Percentiles rank a stretch among this genome's conserved stretches.
Conservation (phyloP, 169 alveolate genomes). For the Cryptosporidium andersoni region DNA sequence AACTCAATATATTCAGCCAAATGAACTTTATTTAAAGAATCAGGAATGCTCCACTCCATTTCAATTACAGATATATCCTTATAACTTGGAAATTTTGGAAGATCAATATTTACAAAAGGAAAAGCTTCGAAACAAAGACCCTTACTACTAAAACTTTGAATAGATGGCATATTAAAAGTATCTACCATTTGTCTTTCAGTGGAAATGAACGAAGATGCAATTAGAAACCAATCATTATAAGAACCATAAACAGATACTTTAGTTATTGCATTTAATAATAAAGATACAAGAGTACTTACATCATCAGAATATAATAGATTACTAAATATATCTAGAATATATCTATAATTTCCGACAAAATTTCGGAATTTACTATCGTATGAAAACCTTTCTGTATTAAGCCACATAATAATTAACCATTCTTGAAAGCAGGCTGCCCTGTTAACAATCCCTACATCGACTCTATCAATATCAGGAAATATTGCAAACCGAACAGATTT, state of each 20-base stretch:
- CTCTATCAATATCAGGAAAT: neutral
- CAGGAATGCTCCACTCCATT: neutral
- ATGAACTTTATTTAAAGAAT: neutral
- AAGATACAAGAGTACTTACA: neutral
- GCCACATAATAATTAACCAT: conserved; percentile 41
- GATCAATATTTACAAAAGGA: neutral
- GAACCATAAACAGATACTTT: too few species aligned
- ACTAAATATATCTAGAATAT: neutral
- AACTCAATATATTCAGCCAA: conserved; percentile 6
- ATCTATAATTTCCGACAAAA: neutral
- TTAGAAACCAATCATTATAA: too few species aligned
- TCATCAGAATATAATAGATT: neutral
- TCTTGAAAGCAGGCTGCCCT: conserved; percentile 40
- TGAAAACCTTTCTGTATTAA: neutral
- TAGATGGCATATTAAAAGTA: neutral
- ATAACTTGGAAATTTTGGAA: too few species aligned
- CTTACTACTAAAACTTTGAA: neutral
- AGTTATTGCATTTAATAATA: too few species aligned
- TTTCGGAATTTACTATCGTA: conserved; percentile 2
- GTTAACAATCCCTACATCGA: conserved; percentile 1
- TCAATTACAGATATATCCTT: too few species aligned
- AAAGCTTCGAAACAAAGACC: neutral
- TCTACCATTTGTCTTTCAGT: too few species aligned
- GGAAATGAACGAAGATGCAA: too few species aligned
- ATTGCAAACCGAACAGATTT: neutral